Evolutionary conservation across 2,329 filamentous ascomycete genomes (phyloP), one percentile per base, ranked within the genome.

Genomic region (Alternaria consortialis): DNA sequence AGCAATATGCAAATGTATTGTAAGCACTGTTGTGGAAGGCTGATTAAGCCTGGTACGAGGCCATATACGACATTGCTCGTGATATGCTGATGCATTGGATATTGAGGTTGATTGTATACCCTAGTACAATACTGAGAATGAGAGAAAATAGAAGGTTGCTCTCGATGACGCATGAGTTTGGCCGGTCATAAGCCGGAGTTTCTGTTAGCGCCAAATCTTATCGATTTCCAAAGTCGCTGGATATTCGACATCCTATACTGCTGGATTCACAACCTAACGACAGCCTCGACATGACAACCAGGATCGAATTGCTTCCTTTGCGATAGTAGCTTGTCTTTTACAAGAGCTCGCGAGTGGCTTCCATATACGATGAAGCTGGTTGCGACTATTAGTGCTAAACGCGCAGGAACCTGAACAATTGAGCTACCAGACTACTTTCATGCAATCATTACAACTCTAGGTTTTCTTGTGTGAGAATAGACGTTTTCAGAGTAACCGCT

Each of bases 1-100:
- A 65, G 66, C 60, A 65, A 66, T 67, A 66, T 67, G 37, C 5
- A 54, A 53, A 32, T 56, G 55, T 59, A 60, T 56, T 56, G 54
- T 56, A 39, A 29, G 31, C 29, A 34, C 25, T 42, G 43, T 15
- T 40, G 37, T 50, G 53, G 51, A 40, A 34, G 64, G 46, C 61
- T 67, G 56, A 67, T 50, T 58, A 54, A 67, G 65, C 65, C 37
- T 46, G 6, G 40, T 58, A 60, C 46, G 44, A 66, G 40, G 17
- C 7, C 40, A 39, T 36, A 52, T 52, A 61, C 27, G 15, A n/a
- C 15, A 4, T 5, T 42, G 56, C 47, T 32, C 40, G 36, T 42
- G 32, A 44, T 47, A 15, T 53, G 51, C 54, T 43, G 43, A 46
- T 50, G 43, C 12, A 27, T n/a, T 17, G 13, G 17, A 37, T 43